These are phyloP conservation scores for Ophiostoma sp. DNA, from an alignment of 2,329 filamentous ascomycete genomes.

Conservation along the genomic window DNA sequence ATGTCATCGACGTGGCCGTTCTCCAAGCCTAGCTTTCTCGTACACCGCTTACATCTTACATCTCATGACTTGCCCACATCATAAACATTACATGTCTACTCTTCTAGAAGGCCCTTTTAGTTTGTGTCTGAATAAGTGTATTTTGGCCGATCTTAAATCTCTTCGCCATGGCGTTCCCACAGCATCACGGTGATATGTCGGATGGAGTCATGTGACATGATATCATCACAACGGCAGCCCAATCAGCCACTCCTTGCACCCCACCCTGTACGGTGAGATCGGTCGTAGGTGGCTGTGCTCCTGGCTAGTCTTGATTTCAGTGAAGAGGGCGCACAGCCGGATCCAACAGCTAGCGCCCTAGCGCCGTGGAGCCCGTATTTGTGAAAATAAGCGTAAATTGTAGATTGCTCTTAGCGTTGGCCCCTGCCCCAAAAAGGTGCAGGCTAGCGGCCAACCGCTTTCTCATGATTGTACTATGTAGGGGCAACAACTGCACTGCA, in stretches of 20 bases:
- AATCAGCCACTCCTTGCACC: background rate
- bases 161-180: background rate
- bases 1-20: background rate
- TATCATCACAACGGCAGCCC: background rate
- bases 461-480: no score
- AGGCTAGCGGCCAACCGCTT: background rate
- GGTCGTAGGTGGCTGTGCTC: background rate
- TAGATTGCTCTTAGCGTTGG: background rate
- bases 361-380: background rate
- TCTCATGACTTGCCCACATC: background rate
- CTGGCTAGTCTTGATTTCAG: background rate
- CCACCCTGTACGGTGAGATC: background rate
- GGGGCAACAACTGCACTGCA: background rate
- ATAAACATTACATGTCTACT: background rate
- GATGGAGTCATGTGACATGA: background rate
- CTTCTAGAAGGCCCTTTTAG: background rate
- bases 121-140: background rate
- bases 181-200: background rate
- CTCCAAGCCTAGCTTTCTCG: background rate
- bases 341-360: background rate
- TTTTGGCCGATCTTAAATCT: no score
- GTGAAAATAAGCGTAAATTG: conserved; percentile 11
- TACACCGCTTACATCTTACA: background rate
- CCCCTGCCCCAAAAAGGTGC: background rate
- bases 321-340: background rate